Conservation (phyloP, 176 grass and related monocot genomes). For the Raddia guianensis region DNA sequence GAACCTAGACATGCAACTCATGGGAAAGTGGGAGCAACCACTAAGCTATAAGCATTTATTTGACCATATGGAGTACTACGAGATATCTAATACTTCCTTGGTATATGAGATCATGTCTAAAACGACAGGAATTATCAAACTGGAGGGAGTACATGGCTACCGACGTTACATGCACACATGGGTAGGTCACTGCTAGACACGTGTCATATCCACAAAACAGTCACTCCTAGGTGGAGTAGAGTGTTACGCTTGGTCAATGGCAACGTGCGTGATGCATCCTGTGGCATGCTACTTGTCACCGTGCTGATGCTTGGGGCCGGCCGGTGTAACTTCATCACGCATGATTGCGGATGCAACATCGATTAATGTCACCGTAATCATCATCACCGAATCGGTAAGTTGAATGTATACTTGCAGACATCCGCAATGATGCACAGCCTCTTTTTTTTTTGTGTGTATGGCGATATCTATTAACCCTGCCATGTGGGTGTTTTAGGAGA, state of each 20-base stretch:
- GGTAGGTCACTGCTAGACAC: neutral
- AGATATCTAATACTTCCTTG: too few relatives aligned
- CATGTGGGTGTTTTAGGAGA: too few relatives aligned
- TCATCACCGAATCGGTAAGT: neutral
- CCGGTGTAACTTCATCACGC: neutral
- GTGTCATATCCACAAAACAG: conserved; percentile 3
- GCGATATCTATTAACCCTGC: too few relatives aligned
- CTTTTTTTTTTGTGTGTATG: too few relatives aligned
- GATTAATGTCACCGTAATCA: conserved; percentile 17
- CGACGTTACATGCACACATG: neutral
- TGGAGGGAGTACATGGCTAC: neutral
- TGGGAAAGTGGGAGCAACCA: too few relatives aligned
- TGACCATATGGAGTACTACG: too few relatives aligned
- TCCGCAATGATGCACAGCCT: too few relatives aligned
- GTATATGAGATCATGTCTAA: too few relatives aligned
- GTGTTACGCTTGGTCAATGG: neutral
- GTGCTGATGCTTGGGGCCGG: neutral
- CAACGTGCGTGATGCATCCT: neutral
- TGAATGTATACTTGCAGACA: too few relatives aligned
- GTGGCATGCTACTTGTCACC: neutral
- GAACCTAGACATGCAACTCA: too few relatives aligned
- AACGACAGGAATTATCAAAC: too few relatives aligned
- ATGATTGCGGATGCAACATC: neutral
- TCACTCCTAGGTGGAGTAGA: neutral
- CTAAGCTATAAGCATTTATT: too few relatives aligned